Percentiles rank a stretch among this genome's conserved stretches.
phyloP scores from a whole-genome alignment of 2,329 filamentous ascomycete species.

The Achaetomium macrosporum region DNA sequence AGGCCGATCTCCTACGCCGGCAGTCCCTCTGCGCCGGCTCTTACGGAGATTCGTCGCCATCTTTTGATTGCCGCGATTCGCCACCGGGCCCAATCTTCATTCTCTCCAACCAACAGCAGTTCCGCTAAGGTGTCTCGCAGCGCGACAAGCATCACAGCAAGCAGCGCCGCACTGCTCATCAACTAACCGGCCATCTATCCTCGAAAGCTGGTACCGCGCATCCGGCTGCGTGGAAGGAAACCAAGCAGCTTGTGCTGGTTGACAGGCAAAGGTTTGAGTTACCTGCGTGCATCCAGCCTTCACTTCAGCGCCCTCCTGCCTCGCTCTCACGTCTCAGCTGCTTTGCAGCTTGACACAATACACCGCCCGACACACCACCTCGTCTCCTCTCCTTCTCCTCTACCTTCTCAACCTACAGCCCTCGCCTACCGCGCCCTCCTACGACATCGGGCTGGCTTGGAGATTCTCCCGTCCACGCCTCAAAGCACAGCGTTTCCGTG shows the following conservation, averaged over 20 bases:
- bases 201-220: not conserved
- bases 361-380: constrained; percentile 13
- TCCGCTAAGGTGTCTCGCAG: not conserved
- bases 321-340: not conserved
- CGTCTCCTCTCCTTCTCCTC: not conserved
- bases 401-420: constrained; percentile 6
- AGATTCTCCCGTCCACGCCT: constrained; percentile 15
- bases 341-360: constrained; percentile 6
- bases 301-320: constrained; percentile 10
- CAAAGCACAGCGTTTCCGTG: constrained; percentile 18
- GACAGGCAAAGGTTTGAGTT: constrained; percentile 26
- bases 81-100: constrained; percentile 2
- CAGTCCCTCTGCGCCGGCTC: not conserved
- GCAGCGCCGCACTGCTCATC: not conserved
- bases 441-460: constrained; percentile 16
- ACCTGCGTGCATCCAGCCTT: constrained; percentile 16
- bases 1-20: not conserved
- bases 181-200: not conserved
- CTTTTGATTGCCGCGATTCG: not conserved
- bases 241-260: constrained; percentile 18
- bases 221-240: constrained; percentile 4
- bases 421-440: constrained; percentile 10
- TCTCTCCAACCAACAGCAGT: not conserved
- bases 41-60: too few relatives aligned
- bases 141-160: not conserved